A percentile compares a stretch with the other conserved stretches of the same genome.
phyloP scores from a whole-genome alignment of 768 basidiomycete genomes.

The Hebeloma cylindrosporum region DNA sequence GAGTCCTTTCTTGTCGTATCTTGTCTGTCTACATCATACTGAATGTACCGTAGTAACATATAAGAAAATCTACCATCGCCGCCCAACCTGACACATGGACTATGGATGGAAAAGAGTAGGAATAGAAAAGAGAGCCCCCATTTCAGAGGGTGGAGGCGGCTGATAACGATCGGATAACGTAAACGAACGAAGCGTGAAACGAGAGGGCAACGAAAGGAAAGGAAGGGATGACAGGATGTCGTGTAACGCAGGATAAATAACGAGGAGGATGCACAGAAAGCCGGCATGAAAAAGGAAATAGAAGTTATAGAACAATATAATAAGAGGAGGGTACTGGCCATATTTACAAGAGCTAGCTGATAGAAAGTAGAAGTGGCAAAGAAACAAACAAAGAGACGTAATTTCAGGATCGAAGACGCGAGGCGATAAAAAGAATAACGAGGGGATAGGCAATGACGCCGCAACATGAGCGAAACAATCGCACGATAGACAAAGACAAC shows the following conservation, averaged over 20 bases:
- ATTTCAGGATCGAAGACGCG: slow-evolving; percentile 28
- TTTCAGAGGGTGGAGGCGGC: slow-evolving; percentile 95
- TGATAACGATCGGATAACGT: slow-evolving; percentile 42
- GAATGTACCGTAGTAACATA: too few relatives aligned
- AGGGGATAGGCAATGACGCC: too few relatives aligned
- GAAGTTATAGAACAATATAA: slow-evolving; percentile 58
- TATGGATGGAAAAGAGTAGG: too few relatives aligned
- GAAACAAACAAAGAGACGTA: slow-evolving; percentile 48
- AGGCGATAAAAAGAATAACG: too few relatives aligned
- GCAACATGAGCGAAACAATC: too few relatives aligned
- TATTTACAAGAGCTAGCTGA: too few relatives aligned
- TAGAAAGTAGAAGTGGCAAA: slow-evolving; percentile 57
- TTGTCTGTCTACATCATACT: too few relatives aligned
- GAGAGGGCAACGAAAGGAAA: slow-evolving; percentile 34
- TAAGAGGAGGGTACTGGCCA: slow-evolving; percentile 56
- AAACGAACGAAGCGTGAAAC: slow-evolving; percentile 31
- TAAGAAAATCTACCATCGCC: too few relatives aligned
- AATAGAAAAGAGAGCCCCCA: too few relatives aligned
- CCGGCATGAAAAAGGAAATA: slow-evolving; percentile 36
- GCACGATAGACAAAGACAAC: too few relatives aligned
- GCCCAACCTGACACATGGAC: too few relatives aligned
- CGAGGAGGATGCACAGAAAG: slow-evolving; percentile 40
- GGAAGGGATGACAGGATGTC: slow-evolving; percentile 32
- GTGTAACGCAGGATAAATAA: slow-evolving; percentile 34
- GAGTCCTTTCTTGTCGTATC: too few relatives aligned